Evolutionary conservation across 345 rosid species (phyloP), one percentile per base, ranked within the genome.

Genomic region (Syzygium grande): DNA sequence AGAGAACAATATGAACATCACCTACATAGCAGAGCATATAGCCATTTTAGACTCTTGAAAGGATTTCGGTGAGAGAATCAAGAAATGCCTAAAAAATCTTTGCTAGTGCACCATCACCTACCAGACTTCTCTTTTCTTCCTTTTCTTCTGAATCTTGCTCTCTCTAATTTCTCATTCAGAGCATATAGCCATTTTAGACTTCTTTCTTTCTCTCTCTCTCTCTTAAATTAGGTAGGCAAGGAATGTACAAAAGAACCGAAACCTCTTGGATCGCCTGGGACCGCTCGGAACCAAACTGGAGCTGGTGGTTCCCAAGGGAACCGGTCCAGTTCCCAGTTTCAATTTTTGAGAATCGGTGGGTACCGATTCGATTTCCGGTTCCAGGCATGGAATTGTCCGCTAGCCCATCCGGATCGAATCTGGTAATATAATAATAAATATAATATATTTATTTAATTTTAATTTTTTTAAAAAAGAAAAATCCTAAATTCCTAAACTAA

Each of bases 61-160:
- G 83, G 73, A 29, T 86, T 49, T 17, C 46, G 23, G 84, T 53
- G 73, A 43, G 88, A 87, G 54, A 77, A 9, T 25, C 15, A 21
- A 43, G 25, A 25, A 27, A 29, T 78, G 43, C 52, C 85, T 51
- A 17, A 79, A 16, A 23, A 51, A 34, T 15, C 53, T n/a, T 51
- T 22, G 51, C 86, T 56, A 85, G 93, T 94, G 96, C 90, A 38
- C 46, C 80, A 51, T 23, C 58, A 90, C 95, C 95, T 88, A 93
- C 90, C 91, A 85, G 11, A 85, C 86, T 10, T 46, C 55, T 21
- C 34, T 52, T 21, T 12, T 29, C 52, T 11, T 59, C 68, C 79
- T 25, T 38, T 11, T 73, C 83, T 73, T 73, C 83, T 10, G 49
- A 73, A 73, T 34, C 25, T 19, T 73, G 49, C 49, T 10, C 38